Evolutionary conservation across 2,329 filamentous ascomycete genomes (phyloP), one percentile per base, ranked within the genome.

Genomic region (Arthrobotrys conoides): DNA sequence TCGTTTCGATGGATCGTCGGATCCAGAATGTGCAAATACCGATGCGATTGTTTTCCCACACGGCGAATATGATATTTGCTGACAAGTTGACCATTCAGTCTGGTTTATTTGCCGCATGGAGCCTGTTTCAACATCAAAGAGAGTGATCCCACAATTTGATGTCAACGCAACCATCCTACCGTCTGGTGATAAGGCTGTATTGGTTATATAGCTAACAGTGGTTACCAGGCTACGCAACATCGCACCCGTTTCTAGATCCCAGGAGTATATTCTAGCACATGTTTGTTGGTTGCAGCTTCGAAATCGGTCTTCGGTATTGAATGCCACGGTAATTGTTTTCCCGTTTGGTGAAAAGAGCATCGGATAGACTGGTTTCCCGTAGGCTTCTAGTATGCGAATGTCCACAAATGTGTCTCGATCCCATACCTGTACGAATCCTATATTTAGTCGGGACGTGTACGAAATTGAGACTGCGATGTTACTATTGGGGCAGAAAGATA

Each of bases 391-490:
- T 3, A n/a, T 57, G 14, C 20, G n/a, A 3, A 20, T 8, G 2
- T 20, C n/a, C 0, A n/a, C 16, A 22, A 5, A 8, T n/a, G 8
- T 59, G 20, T 59, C 53, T 38, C 8, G 8, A 3, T 38, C 18
- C 53, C 53, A 59, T 38, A 59, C 14, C n/a, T 22, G 53, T 3
- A 59, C 14, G 5, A 12, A 38, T 12, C 30, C 53, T 22, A 59
- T 4, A 12, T 5, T n/a, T 4, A 18, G 2, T 0, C 27, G 0
- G 6, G 2, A 1, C 9, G 1, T 3, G 14, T 1, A 20, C 14
- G n/a, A 3, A 0, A 5, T 1, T 14, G 12, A 38, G 12, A 27
- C 53, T 38, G 38, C 14, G 14, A 6, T 20, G 1, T 38, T 22
- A 2, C 30, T 10, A 5, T 22, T 9, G 18, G 53, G 30, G 2